phyloP scores from a whole-genome alignment of 371 early-diverging fungal genomes.

The Parasitella parasitica region DNA sequence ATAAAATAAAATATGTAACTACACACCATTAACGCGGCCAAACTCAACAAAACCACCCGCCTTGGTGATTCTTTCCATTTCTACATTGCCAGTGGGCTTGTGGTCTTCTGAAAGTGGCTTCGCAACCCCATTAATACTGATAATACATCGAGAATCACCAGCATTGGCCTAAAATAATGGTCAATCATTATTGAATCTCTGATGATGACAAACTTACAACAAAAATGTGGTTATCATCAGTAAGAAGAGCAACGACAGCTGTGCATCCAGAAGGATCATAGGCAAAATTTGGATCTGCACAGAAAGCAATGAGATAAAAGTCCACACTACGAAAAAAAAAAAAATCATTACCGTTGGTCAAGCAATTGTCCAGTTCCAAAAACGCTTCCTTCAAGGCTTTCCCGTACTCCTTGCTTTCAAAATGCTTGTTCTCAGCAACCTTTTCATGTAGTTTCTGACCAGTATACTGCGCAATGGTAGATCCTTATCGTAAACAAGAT shows the following conservation, averaged over 20 bases:
- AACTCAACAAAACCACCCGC: constrained; percentile 96
- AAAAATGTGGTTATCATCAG: constrained; percentile 25
- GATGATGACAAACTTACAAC: constrained; percentile 14
- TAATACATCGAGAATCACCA: constrained; percentile 90
- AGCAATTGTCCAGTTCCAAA: constrained; percentile 71
- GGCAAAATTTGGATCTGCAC: constrained; percentile 62
- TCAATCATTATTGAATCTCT: not conserved
- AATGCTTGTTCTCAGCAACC: constrained; percentile 64
- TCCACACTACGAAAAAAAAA: not conserved
- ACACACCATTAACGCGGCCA: constrained; percentile 89
- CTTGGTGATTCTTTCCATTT: constrained; percentile 74
- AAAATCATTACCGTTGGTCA: constrained; percentile 59
- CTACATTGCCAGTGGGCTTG: constrained; percentile 81
- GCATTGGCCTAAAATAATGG: constrained; percentile 66
- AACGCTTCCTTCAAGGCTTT: constrained; percentile 80
- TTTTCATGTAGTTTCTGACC: constrained; percentile 73
- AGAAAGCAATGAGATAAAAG: not conserved
- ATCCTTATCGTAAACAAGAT: constrained; percentile 39
- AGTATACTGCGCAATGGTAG: constrained; percentile 78
- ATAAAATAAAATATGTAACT: too few relatives aligned
- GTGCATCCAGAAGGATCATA: constrained; percentile 91
- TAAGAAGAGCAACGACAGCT: constrained; percentile 65
- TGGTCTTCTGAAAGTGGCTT: constrained; percentile 86
- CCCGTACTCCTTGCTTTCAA: constrained; percentile 61
- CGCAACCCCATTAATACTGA: constrained; percentile 70